These are phyloP conservation scores for Mortierella sp. DNA, from an alignment of 371 early-diverging fungal species.

Conservation along the genomic window DNA sequence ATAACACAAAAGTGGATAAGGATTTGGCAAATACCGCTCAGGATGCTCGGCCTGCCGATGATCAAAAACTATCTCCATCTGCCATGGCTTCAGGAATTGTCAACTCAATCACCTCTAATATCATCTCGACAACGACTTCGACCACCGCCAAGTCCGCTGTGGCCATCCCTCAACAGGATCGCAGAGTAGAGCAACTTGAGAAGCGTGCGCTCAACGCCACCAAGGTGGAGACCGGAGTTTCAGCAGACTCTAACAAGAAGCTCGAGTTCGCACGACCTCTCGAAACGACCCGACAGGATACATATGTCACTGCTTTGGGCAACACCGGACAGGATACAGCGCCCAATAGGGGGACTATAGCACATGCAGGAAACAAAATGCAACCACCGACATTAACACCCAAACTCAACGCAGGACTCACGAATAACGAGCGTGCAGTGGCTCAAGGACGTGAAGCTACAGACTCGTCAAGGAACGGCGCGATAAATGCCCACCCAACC, in stretches of 20 bases:
- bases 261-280: constrained; percentile 21
- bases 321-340: background rate
- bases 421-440: background rate
- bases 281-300: constrained; percentile 14
- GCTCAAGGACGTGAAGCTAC: background rate
- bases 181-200: constrained; percentile 39
- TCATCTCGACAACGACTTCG: constrained; percentile 17
- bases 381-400: background rate
- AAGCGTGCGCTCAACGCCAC: constrained; percentile 38
- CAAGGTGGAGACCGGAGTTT: constrained; percentile 15
- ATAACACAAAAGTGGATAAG: background rate
- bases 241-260: constrained; percentile 14
- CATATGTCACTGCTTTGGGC: background rate
- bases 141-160: constrained; percentile 25
- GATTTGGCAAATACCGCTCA: background rate
- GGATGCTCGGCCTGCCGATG: background rate
- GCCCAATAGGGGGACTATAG: background rate
- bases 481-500: background rate
- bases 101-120: constrained; percentile 34
- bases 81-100: constrained; percentile 39
- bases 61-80: constrained; percentile 14
- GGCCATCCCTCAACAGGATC: constrained; percentile 19
- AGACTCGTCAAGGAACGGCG: background rate
- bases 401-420: background rate
- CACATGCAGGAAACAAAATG: background rate